These are phyloP conservation scores for Aristolochia contorta DNA, from an alignment of 164 flowering plant genomes.

Conservation along the genomic window DNA sequence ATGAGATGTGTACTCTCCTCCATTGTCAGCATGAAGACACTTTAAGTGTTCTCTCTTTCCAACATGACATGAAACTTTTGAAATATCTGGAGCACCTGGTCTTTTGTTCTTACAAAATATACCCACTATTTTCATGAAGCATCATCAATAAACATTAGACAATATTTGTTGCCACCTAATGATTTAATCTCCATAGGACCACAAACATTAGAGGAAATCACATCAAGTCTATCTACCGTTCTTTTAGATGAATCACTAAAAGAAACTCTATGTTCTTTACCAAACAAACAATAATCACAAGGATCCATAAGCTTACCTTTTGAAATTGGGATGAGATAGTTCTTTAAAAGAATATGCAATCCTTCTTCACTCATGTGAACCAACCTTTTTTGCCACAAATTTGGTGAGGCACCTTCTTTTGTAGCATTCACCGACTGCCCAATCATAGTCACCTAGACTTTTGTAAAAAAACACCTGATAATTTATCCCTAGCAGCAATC, in stretches of 20 bases:
- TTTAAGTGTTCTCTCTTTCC: neutral
- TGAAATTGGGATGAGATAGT: neutral
- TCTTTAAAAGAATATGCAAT: no score
- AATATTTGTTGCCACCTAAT: no score
- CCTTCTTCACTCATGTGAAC: neutral
- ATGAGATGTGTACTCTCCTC: neutral
- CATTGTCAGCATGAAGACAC: neutral
- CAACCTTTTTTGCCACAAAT: neutral
- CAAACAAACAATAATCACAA: neutral
- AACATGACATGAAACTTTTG: neutral
- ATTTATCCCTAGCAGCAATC: neutral
- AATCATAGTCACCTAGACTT: neutral
- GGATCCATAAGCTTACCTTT: neutral
- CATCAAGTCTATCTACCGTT: neutral
- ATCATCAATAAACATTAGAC: no score
- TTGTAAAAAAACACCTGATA: neutral
- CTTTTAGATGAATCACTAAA: neutral
- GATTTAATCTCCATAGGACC: no score
- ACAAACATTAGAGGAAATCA: neutral
- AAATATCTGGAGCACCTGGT: no score
- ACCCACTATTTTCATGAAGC: no score
- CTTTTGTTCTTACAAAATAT: no score
- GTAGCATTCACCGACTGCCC: neutral
- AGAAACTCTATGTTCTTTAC: neutral
- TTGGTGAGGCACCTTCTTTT: neutral